Conservation (phyloP, 2,329 filamentous ascomycete species). For the Emergomyces pasteurianus region DNA sequence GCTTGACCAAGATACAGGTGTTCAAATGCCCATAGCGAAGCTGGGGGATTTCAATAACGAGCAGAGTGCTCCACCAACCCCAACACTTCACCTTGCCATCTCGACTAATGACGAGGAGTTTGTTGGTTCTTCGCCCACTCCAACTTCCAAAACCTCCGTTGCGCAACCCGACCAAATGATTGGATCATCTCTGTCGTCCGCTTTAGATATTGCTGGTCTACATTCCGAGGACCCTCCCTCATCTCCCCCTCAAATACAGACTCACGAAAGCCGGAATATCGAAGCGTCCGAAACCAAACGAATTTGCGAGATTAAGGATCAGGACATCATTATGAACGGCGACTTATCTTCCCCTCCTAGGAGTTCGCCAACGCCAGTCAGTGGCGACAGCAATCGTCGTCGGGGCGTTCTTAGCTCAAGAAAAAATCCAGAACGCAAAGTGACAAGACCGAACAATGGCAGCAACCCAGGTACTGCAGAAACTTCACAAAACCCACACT, state of each 20-base stretch:
- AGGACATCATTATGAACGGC: not conserved
- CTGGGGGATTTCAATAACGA: constrained; percentile 12
- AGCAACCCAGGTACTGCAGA: not conserved
- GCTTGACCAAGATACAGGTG: not conserved
- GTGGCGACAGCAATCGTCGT: not conserved
- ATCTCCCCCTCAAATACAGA: constrained; percentile 22
- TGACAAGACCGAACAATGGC: not conserved
- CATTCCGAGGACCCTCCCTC: constrained; percentile 21
- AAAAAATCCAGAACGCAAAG: not conserved
- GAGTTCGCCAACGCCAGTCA: not conserved
- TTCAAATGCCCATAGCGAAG: not conserved
- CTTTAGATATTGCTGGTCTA: constrained; percentile 5
- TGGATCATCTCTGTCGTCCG: constrained; percentile 5
- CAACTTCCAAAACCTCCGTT: constrained; percentile 23
- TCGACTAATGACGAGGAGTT: constrained; percentile 34
- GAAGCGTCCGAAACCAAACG: not conserved
- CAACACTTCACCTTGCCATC: constrained; percentile 27
- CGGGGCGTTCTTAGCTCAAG: not conserved
- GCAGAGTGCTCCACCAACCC: constrained; percentile 28
- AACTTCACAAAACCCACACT: not conserved
- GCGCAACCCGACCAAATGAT: constrained; percentile 3
- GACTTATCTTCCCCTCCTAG: not conserved
- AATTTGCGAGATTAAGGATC: not conserved
- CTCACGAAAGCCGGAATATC: not conserved
- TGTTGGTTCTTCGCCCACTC: constrained; percentile 42